These are phyloP conservation scores for Syzygium malaccense DNA, from an alignment of 441 rosid genomes.

Conservation along the genomic window DNA sequence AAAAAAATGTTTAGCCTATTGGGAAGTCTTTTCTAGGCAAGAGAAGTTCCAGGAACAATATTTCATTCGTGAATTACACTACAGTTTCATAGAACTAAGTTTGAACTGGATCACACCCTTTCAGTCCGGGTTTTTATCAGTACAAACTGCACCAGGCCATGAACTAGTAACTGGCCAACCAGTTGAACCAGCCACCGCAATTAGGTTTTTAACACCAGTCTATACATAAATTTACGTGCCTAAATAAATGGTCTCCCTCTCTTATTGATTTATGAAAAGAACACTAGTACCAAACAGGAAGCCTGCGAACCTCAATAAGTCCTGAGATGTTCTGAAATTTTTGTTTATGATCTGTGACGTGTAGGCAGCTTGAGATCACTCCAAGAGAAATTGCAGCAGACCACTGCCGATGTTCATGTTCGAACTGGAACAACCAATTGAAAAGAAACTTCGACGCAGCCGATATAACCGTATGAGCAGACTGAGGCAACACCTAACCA, in stretches of 20 bases:
- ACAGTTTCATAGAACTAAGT: not conserved
- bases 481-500: constrained; percentile 76
- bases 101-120: not conserved
- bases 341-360: constrained; percentile 79
- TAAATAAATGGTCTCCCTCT: not conserved
- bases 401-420: constrained; percentile 96
- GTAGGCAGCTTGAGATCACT: constrained; percentile 61
- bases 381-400: constrained; percentile 94
- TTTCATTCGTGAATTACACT: not conserved
- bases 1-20: not conserved
- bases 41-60: not conserved
- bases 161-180: not conserved
- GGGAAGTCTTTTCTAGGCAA: not conserved
- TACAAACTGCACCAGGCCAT: not conserved
- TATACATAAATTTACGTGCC: not conserved
- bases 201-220: not conserved
- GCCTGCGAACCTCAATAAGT: constrained; percentile 61
- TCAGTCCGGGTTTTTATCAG: not conserved
- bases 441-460: constrained; percentile 78
- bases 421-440: constrained; percentile 73
- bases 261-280: not conserved
- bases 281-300: constrained; percentile 1
- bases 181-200: not conserved
- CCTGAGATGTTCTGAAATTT: constrained; percentile 63
- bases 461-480: constrained; percentile 66